phyloP scores from a whole-genome alignment of 306 rosid genomes.

The Abrus pulchellus region DNA sequence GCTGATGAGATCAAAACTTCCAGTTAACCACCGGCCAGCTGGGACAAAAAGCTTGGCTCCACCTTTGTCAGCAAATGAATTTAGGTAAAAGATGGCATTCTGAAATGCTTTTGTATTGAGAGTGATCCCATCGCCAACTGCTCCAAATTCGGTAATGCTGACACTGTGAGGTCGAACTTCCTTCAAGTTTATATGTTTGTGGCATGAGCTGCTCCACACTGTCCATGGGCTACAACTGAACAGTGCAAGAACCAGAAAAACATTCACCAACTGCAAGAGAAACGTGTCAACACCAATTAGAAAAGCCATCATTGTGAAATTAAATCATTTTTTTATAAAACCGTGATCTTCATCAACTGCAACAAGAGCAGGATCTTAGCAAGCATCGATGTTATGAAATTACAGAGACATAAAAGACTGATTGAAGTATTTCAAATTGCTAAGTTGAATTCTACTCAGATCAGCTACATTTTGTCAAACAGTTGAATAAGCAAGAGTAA shows the following conservation, averaged over 20 bases:
- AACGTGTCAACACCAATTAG: slow-evolving; percentile 37
- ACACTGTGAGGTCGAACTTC: slow-evolving; percentile 76
- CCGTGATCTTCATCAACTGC: slow-evolving; percentile 19
- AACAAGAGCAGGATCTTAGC: background rate
- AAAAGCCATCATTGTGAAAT: background rate
- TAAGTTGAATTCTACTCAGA: slow-evolving; percentile 28
- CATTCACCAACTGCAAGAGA: slow-evolving; percentile 63
- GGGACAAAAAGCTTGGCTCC: slow-evolving; percentile 91
- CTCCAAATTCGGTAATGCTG: slow-evolving; percentile 80
- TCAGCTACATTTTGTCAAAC: slow-evolving; percentile 42
- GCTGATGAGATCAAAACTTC: slow-evolving; percentile 81
- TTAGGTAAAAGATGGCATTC: slow-evolving; percentile 79
- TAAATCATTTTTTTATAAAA: background rate
- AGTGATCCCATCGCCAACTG: slow-evolving; percentile 81
- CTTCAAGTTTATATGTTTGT: slow-evolving; percentile 51
- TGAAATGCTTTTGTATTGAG: slow-evolving; percentile 83
- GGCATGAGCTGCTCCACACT: slow-evolving; percentile 66
- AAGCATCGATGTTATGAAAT: slow-evolving; percentile 9
- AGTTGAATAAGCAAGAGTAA: slow-evolving; percentile 25
- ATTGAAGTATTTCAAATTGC: slow-evolving; percentile 3
- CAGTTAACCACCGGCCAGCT: slow-evolving; percentile 83
- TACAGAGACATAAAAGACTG: background rate
- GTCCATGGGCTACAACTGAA: slow-evolving; percentile 63
- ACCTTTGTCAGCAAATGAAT: slow-evolving; percentile 79
- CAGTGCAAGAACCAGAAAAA: slow-evolving; percentile 68